Evolutionary conservation across 2,329 filamentous ascomycete genomes (phyloP).

Genomic region (Berkeleyomyces rouxiae): DNA sequence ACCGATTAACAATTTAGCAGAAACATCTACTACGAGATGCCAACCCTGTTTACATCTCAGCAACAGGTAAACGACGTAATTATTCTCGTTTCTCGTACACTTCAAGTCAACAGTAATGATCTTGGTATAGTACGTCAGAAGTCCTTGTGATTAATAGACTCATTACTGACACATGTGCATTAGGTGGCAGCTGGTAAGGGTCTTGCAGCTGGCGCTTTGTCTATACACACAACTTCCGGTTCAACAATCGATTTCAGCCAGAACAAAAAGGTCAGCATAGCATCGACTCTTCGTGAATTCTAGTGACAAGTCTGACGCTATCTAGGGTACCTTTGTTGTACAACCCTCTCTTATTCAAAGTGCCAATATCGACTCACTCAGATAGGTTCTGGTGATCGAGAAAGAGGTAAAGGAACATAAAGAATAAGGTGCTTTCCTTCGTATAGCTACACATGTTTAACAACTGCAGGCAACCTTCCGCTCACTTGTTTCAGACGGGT

Average conservation of each 20-base stretch:
- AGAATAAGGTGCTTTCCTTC: background rate
- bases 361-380: conserved; percentile 31
- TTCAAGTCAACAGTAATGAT: conserved; percentile 44
- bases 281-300: background rate
- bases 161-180: conserved; percentile 12
- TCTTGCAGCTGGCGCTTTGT: conserved; percentile 43
- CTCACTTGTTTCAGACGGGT: conserved; percentile 40
- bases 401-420: conserved; percentile 46
- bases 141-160: background rate
- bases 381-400: conserved; percentile 60
- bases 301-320: background rate
- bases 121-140: conserved; percentile 48
- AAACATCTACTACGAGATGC: conserved; percentile 66
- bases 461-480: conserved; percentile 56
- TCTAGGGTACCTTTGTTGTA: conserved; percentile 46
- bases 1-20: conserved; percentile 25
- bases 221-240: conserved; percentile 29
- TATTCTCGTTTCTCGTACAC: conserved; percentile 56
- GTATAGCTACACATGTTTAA: conserved; percentile 15
- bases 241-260: conserved; percentile 21
- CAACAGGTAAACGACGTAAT: conserved; percentile 52
- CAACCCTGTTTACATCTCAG: conserved; percentile 54
- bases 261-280: conserved; percentile 20
- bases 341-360: conserved; percentile 29
- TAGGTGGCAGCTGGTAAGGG: conserved; percentile 62